Evolutionary conservation across 2,329 filamentous ascomycete species (phyloP), one percentile per base, ranked within the genome.

Genomic region (Alternaria alternata): DNA sequence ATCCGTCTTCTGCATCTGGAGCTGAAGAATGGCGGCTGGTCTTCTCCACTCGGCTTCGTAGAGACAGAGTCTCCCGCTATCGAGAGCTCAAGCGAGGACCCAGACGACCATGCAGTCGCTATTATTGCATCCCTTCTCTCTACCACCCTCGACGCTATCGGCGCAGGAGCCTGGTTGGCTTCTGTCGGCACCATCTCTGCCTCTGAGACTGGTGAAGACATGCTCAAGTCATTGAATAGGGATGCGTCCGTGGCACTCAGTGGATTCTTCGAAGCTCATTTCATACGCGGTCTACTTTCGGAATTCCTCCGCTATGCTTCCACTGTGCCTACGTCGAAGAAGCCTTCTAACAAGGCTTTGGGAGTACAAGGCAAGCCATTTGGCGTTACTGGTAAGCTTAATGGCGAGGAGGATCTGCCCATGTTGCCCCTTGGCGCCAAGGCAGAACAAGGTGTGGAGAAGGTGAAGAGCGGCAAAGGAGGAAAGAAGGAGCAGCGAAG

Each of bases 341-440:
- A 77, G 54, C 76, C 75, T 12, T 68, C 68, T 20, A 72, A 62
- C 61, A 65, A 73, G 56, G 65, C 66, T 44, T 62, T 80, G 62
- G 68, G 78, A 66, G 66, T 75, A 75, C 70, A 85, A 81, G 75
- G 83, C 79, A 65, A 82, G 84, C 63, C 76, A 73, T 51, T 72
- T 83, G 81, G 82, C n/a, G 77, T 81, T 7, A 79, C 76, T 12
- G 54, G 56, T 24, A 65, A 63, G 48, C 36, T 60, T 24, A 53
- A 49, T 11, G 62, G 63, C 14, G 82, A 84, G 34, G 78, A 82
- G 48, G 80, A 71, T 22, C 63, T 79, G 38, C 80, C 70, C 36
- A 79, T 90, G 69, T 81, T 96, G 53, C 93, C 93, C 8, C 80
- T 96, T 1, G 92, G 93, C 7, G 82, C 93, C 63, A 92, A 90